These are phyloP conservation scores for Ogataea philodendri DNA, from an alignment of 805 yeast species.

Conservation along the genomic window DNA sequence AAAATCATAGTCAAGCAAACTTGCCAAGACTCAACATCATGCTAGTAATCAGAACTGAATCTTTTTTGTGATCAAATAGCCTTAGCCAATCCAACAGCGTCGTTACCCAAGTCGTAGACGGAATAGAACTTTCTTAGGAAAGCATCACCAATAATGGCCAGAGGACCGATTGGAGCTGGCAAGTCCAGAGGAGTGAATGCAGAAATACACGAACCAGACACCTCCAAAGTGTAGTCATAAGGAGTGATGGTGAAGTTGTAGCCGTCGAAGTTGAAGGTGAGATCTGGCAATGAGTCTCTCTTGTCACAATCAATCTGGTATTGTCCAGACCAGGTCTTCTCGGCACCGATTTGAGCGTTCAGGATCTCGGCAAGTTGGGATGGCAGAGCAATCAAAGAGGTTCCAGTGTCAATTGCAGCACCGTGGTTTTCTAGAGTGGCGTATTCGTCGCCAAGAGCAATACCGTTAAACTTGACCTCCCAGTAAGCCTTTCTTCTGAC, in stretches of 20 bases:
- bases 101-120: slow-evolving; percentile 82
- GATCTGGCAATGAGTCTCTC: slow-evolving; percentile 83
- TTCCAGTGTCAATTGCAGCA: slow-evolving; percentile 98
- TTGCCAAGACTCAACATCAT: slow-evolving; percentile 2
- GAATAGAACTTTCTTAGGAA: slow-evolving; percentile 95
- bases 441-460: slow-evolving; percentile 88
- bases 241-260: slow-evolving; percentile 88
- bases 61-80: slow-evolving; percentile 47
- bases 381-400: slow-evolving; percentile 93
- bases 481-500: slow-evolving; percentile 99
- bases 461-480: slow-evolving; percentile 93
- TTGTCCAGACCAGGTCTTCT: slow-evolving; percentile 97
- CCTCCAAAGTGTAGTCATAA: slow-evolving; percentile 90
- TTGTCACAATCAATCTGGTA: slow-evolving; percentile 87
- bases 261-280: slow-evolving; percentile 87
- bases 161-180: slow-evolving; percentile 95
- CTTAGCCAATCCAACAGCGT: slow-evolving; percentile 92
- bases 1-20: slow-evolving; percentile 7
- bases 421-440: slow-evolving; percentile 82
- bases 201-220: slow-evolving; percentile 92
- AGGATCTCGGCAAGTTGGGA: slow-evolving; percentile 93
- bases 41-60: slow-evolving; percentile 1
- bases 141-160: slow-evolving; percentile 96
- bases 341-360: slow-evolving; percentile 95
- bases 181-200: slow-evolving; percentile 97